phyloP scores from a whole-genome alignment of 306 rosid genomes.

The Lablab purpureus region DNA sequence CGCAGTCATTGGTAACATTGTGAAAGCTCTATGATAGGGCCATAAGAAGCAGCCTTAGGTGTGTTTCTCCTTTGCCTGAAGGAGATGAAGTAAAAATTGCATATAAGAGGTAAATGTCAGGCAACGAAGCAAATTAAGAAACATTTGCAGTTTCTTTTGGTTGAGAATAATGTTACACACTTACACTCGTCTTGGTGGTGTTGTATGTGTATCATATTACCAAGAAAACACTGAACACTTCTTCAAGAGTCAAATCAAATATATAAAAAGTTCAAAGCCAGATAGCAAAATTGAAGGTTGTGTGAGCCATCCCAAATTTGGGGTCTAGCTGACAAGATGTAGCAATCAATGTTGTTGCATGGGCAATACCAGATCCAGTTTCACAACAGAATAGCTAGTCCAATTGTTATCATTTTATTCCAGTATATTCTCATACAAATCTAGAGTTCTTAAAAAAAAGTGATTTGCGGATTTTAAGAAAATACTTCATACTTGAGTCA shows the following conservation, averaged over 20 bases:
- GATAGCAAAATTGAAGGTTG: slow-evolving; percentile 7
- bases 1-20: not conserved
- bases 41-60: not conserved
- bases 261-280: not conserved
- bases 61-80: slow-evolving; percentile 7
- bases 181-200: not conserved
- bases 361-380: slow-evolving; percentile 4
- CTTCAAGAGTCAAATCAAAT: not conserved
- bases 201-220: not conserved
- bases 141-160: not conserved
- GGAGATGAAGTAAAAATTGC: slow-evolving; percentile 9
- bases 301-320: not conserved
- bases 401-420: slow-evolving; percentile 20
- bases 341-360: not conserved
- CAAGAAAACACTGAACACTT: not conserved
- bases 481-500: slow-evolving; percentile 37
- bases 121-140: not conserved
- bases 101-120: slow-evolving; percentile 13
- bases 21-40: not conserved
- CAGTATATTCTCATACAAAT: slow-evolving; percentile 6
- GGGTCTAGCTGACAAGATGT: not conserved
- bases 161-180: slow-evolving; percentile 19
- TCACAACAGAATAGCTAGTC: slow-evolving; percentile 24
- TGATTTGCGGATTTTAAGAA: slow-evolving; percentile 3
- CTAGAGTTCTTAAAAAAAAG: slow-evolving; percentile 21